These are phyloP conservation scores for Leccinellum albellum DNA, from an alignment of 768 basidiomycete species.

Conservation along the genomic window DNA sequence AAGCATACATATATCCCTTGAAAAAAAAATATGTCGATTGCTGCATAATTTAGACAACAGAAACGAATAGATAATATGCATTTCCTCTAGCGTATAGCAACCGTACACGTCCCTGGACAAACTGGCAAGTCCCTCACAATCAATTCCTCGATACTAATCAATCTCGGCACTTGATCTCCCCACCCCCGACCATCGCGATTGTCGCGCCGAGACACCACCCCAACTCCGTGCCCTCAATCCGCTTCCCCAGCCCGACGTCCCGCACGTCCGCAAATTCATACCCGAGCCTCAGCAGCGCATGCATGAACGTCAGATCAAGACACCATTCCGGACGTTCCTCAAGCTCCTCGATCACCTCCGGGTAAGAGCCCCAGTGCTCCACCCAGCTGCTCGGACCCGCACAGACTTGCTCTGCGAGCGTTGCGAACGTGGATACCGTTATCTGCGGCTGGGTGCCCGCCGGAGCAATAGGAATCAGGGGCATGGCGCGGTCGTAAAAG, in stretches of 20 bases:
- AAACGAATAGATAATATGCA: not conserved
- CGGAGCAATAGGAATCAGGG: constrained; percentile 50
- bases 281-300: constrained; percentile 78
- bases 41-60: not conserved
- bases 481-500: constrained; percentile 92
- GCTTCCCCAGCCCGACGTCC: constrained; percentile 77
- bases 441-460: constrained; percentile 30
- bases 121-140: no score
- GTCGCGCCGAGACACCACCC: constrained; percentile 92
- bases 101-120: no score
- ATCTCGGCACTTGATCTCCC: constrained; percentile 51
- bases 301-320: constrained; percentile 94
- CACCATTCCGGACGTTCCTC: constrained; percentile 89
- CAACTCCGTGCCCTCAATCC: constrained; percentile 83
- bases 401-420: constrained; percentile 71
- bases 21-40: not conserved
- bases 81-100: not conserved
- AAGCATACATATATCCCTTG: not conserved
- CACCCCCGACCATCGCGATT: constrained; percentile 66
- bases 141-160: constrained; percentile 8
- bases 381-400: constrained; percentile 60
- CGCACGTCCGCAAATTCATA: constrained; percentile 80
- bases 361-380: constrained; percentile 42
- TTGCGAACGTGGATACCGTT: constrained; percentile 55
- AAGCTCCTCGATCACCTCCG: constrained; percentile 61